Evolutionary conservation across 1,284 basidiomycete genomes (phyloP).

Genomic region (Kwoniella shivajii): DNA sequence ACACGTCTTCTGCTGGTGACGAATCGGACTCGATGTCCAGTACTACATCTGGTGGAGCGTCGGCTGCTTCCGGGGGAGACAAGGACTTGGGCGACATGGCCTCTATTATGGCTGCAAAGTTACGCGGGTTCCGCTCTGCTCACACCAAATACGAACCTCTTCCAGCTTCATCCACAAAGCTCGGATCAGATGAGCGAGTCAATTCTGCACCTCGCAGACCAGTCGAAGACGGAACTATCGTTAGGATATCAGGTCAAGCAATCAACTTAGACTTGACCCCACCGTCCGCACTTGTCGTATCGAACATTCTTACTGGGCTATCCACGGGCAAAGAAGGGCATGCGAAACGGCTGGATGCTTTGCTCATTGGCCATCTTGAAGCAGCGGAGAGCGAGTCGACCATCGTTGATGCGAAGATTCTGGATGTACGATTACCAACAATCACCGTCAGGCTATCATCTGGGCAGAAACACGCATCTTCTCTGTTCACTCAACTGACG

Average conservation of each 20-base stretch:
- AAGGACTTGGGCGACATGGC: constrained; percentile 25
- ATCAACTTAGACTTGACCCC: constrained; percentile 3
- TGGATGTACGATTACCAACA: constrained; percentile 9
- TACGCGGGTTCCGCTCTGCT: constrained; percentile 1
- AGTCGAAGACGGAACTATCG: constrained; percentile 9
- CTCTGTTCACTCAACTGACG: neutral
- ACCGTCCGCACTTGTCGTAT: neutral
- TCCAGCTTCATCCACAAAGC: too few relatives aligned
- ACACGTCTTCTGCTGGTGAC: constrained; percentile 22
- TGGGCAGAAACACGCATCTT: neutral
- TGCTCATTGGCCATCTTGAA: constrained; percentile 18
- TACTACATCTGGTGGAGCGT: constrained; percentile 3
- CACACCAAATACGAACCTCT: neutral
- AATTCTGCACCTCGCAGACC: neutral
- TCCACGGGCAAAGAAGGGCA: constrained; percentile 1
- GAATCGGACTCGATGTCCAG: constrained; percentile 30
- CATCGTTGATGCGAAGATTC: constrained; percentile 1
- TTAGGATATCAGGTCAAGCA: neutral
- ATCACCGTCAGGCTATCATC: neutral
- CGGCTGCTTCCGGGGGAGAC: neutral
- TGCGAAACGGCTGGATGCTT: constrained; percentile 20
- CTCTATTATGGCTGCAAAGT: constrained; percentile 17
- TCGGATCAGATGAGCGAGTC: too few relatives aligned
- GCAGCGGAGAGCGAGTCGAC: constrained; percentile 6
- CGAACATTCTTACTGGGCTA: neutral